phyloP scores from a whole-genome alignment of 2,329 filamentous ascomycete species.

The Xylariaceae sp. region DNA sequence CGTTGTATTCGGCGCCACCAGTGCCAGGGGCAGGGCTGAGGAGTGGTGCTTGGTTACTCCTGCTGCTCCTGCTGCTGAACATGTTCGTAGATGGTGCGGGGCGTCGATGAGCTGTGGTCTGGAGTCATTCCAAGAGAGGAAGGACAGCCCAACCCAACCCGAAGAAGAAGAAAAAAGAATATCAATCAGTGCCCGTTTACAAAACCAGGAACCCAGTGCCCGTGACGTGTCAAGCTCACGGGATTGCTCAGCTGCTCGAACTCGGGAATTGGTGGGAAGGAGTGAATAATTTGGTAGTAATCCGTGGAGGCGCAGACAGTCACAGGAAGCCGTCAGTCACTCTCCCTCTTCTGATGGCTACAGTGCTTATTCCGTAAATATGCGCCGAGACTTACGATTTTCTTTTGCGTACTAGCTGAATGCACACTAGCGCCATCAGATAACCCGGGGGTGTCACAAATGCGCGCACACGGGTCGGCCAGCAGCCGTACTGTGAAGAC shows the following conservation, averaged over 20 bases:
- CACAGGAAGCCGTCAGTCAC: neutral
- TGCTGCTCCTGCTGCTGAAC: constrained; percentile 14
- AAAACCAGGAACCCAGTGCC: constrained; percentile 4
- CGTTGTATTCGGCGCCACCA: constrained; percentile 15
- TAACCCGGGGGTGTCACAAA: constrained; percentile 4
- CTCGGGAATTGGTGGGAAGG: neutral
- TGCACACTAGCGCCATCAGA: constrained; percentile 18
- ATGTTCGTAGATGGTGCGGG: constrained; percentile 23
- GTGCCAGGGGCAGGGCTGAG: constrained; percentile 22
- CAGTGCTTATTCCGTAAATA: neutral
- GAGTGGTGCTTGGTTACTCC: constrained; percentile 23
- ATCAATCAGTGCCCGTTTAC: neutral
- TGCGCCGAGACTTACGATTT: neutral
- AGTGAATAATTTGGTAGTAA: neutral
- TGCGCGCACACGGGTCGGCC: neutral
- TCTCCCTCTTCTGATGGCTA: neutral
- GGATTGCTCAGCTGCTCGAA: neutral
- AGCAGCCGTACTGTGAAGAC: neutral
- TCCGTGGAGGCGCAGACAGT: neutral
- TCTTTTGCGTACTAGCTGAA: neutral
- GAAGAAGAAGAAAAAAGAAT: neutral
- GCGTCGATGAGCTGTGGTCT: constrained; percentile 19
- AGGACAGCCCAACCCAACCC: neutral
- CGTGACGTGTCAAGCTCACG: constrained; percentile 19
- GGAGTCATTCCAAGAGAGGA: neutral